Base-by-base conservation (phyloP, 768 basidiomycete genomes). In the Leccinum longicurvipes region DNA sequence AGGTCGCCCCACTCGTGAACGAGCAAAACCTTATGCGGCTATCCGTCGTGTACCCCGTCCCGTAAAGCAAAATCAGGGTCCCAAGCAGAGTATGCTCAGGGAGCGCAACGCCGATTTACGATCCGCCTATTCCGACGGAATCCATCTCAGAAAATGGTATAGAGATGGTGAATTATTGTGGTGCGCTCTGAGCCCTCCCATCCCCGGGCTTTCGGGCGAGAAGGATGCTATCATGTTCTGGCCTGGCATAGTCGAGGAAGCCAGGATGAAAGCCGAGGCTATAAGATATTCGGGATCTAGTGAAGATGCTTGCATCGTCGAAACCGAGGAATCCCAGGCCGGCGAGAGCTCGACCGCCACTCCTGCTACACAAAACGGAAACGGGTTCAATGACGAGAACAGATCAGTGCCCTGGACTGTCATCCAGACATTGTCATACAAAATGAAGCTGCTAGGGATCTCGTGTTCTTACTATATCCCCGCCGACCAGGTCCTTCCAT, bases 111-210 rank as follows among this genome's bases (percentile, higher is more conserved):
- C 74, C 21, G 87, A 92, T 64, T 72, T 91, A 21, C 76, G 86
- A 12, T 85, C 83, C 0, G 73, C 85, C 3, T 78, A 79, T 51
- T 68, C 77, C 9, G 73, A 72, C 11, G 77, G 75, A 8, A 72
- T 78, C 62, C 72, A 76, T 47, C 65, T 83, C 24, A 78, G 77
- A 50, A 76, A 86, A 52, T 84, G 80, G 81, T 86, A 81, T 63
- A 79, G 91, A 57, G 77, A 81, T 14, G 82, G 82, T 31, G 91
- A 91, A 69, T 66, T 90, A 32, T 73, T 91, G 10, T 91, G 89
- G 87, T 86, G 83, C 53, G 76, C 77, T 10, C 72, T 91, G 29
- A 68, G 75, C 36, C 67, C 73, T 9, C 75, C 84, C 0, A 84
- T 90, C 36, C 60, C 66, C 3, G 77, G 77, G 1, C 65, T 73